Evolutionary conservation across 768 basidiomycete species (phyloP).

Genomic region (Clavaria fumosa): DNA sequence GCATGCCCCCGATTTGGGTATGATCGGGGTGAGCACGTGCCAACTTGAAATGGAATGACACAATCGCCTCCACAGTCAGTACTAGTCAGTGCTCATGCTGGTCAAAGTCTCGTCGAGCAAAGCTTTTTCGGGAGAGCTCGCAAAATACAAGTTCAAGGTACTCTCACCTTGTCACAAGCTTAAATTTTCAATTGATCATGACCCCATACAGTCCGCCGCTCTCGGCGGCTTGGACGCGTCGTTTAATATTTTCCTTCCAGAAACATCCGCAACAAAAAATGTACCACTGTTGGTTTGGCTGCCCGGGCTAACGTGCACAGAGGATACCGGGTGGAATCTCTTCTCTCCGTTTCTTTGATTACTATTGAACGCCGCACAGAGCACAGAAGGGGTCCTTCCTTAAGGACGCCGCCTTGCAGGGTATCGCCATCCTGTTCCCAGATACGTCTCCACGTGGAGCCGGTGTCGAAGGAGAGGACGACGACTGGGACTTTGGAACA

Average conservation of each 20-base stretch:
- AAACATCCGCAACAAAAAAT: slow-evolving; percentile 32
- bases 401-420: slow-evolving; percentile 67
- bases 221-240: slow-evolving; percentile 55
- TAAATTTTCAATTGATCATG: slow-evolving; percentile 5
- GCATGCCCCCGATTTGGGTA: no score
- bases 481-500: slow-evolving; percentile 83
- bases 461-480: slow-evolving; percentile 64
- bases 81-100: no score
- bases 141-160: slow-evolving; percentile 78
- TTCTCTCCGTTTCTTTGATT: neutral
- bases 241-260: slow-evolving; percentile 85
- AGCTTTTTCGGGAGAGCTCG: slow-evolving; percentile 64
- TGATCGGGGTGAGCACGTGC: no score
- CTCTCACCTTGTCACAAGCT: slow-evolving; percentile 7
- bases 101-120: slow-evolving; percentile 65
- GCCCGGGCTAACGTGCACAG: slow-evolving; percentile 78
- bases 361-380: slow-evolving; percentile 22
- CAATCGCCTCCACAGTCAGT: no score
- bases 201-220: slow-evolving; percentile 38
- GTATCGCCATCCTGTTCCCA: slow-evolving; percentile 85
- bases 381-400: slow-evolving; percentile 92
- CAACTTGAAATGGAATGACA: no score
- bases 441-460: slow-evolving; percentile 95
- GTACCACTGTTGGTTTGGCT: slow-evolving; percentile 70
- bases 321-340: slow-evolving; percentile 70